Evolutionary conservation across 2,329 filamentous ascomycete genomes (phyloP), one percentile per base, ranked within the genome.

Genomic region (Fusarium piperis): DNA sequence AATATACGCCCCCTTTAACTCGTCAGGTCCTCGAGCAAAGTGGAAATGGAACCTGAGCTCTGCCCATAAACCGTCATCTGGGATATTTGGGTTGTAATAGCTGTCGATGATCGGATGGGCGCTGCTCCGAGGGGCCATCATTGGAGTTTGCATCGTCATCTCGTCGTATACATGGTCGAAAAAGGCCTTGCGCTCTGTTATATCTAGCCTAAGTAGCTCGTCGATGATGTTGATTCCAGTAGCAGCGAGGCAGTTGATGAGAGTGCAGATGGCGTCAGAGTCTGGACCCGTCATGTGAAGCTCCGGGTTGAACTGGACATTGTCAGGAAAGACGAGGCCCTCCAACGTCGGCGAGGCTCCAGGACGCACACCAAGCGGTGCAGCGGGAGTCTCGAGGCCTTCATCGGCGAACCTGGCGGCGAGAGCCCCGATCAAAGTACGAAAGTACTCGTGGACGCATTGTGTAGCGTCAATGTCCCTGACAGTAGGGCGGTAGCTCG

Each of bases 381-480:
- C n/a, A 10, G 9, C 16, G 2, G 18, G 35, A 3, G 23, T 23
- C 16, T 8, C 23, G 10, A 48, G 16, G n/a, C 41, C 39, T 18
- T 28, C 61, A 7, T 32, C 38, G 3, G 13, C 33, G 3, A 62
- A 26, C 6, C 56, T 33, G 18, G 56, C 46, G 6, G 51, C 52
- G 32, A 66, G 18, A 15, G 59, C 63, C 3, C 63, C 63, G 13
- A 60, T 23, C n/a, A 69, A n/a, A 2, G 63, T 55, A 5, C 66
- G 59, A 15, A 60, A 26, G 23, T 69, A 69, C 30, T 69, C 66
- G 23, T 66, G 59, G 28, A 69, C 44, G 16, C 67, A 69, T 36
- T 60, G 55, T 4, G 61, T 32, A n/a, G 56, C 13, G n/a, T 69
- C 64, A 11, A 58, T 26, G 8, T 23, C 59, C 30, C 15, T 13